Conservation (phyloP, 805 yeast genomes). For the Jamesozyma rosinii region DNA sequence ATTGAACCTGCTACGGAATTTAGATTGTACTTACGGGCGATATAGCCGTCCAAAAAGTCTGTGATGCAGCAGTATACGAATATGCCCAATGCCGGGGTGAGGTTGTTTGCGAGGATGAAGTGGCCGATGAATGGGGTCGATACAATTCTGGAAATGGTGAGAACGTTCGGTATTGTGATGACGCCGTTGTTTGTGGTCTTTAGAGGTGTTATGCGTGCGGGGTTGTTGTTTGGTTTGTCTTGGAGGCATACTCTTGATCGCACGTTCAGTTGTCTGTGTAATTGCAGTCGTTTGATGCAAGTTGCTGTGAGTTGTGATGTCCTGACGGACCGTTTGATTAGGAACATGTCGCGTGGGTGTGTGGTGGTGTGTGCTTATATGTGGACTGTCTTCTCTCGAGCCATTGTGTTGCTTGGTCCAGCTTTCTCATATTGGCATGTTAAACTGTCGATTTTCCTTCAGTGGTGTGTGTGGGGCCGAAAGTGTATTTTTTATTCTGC, state of each 20-base stretch:
- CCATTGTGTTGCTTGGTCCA: no score
- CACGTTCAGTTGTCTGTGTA: background rate
- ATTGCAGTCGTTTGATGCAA: background rate
- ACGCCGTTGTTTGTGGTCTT: background rate
- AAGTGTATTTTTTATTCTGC: no score
- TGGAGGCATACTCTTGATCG: background rate
- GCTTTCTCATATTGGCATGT: no score
- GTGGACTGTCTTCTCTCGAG: no score
- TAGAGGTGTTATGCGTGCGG: background rate
- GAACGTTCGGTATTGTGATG: constrained; percentile 56
- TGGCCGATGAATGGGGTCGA: constrained; percentile 83
- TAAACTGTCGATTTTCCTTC: no score
- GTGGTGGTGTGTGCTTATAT: no score
- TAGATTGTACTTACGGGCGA: constrained; percentile 74
- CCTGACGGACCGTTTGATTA: background rate
- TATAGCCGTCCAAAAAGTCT: constrained; percentile 83
- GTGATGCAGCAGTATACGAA: constrained; percentile 84
- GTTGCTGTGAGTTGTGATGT: background rate
- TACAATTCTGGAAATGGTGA: constrained; percentile 72
- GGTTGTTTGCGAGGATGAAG: constrained; percentile 54
- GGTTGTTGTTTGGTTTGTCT: background rate
- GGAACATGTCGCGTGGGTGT: no score
- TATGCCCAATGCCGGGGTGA: constrained; percentile 56
- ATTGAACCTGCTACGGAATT: constrained; percentile 81
- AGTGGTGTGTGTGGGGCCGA: no score